These are phyloP conservation scores for Morella rubra DNA, from an alignment of 306 rosid species.

Conservation along the genomic window DNA sequence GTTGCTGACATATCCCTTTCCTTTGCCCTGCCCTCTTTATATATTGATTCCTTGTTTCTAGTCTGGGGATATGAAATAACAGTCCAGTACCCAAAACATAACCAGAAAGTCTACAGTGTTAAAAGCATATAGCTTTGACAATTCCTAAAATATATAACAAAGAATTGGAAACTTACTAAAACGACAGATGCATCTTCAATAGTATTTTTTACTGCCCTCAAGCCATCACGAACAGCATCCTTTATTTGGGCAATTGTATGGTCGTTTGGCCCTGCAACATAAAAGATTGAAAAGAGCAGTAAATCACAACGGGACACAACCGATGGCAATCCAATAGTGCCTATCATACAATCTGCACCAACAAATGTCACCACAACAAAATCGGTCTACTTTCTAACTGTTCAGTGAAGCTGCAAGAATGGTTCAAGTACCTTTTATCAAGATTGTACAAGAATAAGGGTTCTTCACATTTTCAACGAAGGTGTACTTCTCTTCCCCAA, in stretches of 20 bases:
- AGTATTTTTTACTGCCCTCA: slow-evolving; percentile 96
- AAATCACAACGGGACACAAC: slow-evolving; percentile 15
- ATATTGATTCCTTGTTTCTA: not conserved
- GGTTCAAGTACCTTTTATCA: slow-evolving; percentile 71
- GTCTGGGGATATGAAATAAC: not conserved
- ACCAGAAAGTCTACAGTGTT: not conserved
- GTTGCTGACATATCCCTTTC: not conserved
- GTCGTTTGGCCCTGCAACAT: slow-evolving; percentile 88
- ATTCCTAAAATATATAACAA: no score
- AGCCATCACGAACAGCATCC: slow-evolving; percentile 97
- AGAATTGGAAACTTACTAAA: slow-evolving; percentile 41
- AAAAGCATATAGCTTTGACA: not conserved
- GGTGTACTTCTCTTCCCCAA: slow-evolving; percentile 97
- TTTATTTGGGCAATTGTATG: slow-evolving; percentile 98
- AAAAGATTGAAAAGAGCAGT: slow-evolving; percentile 22
- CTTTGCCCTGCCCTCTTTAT: not conserved
- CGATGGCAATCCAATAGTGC: slow-evolving; percentile 10
- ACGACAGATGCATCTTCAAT: slow-evolving; percentile 92
- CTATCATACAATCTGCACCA: slow-evolving; percentile 3
- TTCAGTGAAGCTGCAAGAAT: not conserved
- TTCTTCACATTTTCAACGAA: slow-evolving; percentile 90
- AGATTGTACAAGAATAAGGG: slow-evolving; percentile 92
- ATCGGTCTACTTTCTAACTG: not conserved
- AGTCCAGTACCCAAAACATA: not conserved
- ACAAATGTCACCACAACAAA: not conserved